A percentile compares a stretch with the other conserved stretches of the same genome.
phyloP scores from a whole-genome alignment of 306 rosid genomes.

The Ormosia semicastrata region DNA sequence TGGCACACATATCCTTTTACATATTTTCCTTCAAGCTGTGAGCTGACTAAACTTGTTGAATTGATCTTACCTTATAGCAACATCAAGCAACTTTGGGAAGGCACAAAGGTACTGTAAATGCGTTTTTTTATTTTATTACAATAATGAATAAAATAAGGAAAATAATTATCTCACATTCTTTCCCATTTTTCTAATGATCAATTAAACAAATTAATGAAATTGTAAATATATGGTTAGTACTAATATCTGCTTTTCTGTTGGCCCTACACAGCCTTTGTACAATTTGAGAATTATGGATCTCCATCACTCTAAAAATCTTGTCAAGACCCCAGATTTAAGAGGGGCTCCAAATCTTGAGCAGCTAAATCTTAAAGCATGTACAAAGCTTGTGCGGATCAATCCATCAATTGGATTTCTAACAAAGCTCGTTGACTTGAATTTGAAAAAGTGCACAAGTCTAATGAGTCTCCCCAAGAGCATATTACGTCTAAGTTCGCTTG shows the following conservation, averaged over 20 bases:
- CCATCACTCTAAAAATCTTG: no score
- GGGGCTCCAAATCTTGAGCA: neutral
- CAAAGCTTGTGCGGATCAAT: neutral
- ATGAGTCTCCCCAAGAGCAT: neutral
- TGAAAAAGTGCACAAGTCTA: neutral
- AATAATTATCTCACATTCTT: neutral
- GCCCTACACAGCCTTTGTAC: neutral
- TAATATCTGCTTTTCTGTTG: neutral
- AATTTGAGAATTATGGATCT: neutral
- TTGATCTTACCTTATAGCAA: neutral
- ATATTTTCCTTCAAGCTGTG: neutral
- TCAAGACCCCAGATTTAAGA: neutral
- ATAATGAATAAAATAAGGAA: neutral
- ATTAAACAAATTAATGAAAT: neutral
- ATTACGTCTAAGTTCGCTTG: neutral
- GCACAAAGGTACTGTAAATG: neutral
- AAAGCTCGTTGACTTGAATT: neutral
- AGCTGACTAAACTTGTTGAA: neutral
- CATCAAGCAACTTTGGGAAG: constrained; percentile 18
- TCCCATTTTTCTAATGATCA: neutral
- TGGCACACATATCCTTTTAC: constrained; percentile 4
- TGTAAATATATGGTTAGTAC: neutral
- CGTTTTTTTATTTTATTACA: neutral
- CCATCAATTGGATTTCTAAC: neutral
- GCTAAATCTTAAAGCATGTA: neutral